Evolutionary conservation across 108 stramenopile genomes (phyloP).

Genomic region (Craspedostauros australis): DNA sequence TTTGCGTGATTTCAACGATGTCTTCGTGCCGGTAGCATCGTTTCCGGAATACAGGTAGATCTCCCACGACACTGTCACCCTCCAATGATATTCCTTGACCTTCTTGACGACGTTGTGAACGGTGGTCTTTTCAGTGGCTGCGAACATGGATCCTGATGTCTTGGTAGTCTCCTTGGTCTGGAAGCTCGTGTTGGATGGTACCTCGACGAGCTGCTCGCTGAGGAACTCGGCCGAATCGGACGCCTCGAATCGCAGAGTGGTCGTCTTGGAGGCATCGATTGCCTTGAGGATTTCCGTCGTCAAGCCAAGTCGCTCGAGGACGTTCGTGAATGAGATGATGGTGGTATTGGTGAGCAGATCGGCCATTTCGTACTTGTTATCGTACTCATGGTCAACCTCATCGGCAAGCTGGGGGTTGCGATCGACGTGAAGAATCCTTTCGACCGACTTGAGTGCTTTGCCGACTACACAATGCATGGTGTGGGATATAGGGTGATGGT

Average conservation of each 20-base stretch:
- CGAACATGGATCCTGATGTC: slow-evolving; percentile 1
- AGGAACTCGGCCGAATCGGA: slow-evolving; percentile 30
- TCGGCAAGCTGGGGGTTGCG: slow-evolving; percentile 32
- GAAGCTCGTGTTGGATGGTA: neutral
- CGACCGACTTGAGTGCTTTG: slow-evolving; percentile 24
- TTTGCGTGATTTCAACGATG: slow-evolving; percentile 29
- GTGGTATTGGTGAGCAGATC: slow-evolving; percentile 54
- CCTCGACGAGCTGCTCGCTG: slow-evolving; percentile 38
- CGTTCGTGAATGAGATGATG: slow-evolving; percentile 52
- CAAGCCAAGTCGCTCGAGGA: slow-evolving; percentile 59
- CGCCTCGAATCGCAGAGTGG: slow-evolving; percentile 57
- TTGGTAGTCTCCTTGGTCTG: neutral
- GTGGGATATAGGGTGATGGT: too few species aligned
- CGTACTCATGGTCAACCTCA: slow-evolving; percentile 57
- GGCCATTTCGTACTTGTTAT: slow-evolving; percentile 66
- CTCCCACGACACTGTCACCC: slow-evolving; percentile 23
- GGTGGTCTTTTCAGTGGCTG: slow-evolving; percentile 7
- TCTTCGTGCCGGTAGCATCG: slow-evolving; percentile 16
- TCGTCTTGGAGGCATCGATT: slow-evolving; percentile 14
- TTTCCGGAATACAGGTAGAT: slow-evolving; percentile 38
- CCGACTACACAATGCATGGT: too few species aligned
- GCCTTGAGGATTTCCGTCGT: slow-evolving; percentile 21
- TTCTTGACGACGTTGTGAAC: slow-evolving; percentile 24
- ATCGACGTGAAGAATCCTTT: slow-evolving; percentile 30
- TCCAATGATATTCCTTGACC: slow-evolving; percentile 51